These are phyloP conservation scores for Boletus patriciae DNA, from an alignment of 768 basidiomycete genomes.

Conservation along the genomic window DNA sequence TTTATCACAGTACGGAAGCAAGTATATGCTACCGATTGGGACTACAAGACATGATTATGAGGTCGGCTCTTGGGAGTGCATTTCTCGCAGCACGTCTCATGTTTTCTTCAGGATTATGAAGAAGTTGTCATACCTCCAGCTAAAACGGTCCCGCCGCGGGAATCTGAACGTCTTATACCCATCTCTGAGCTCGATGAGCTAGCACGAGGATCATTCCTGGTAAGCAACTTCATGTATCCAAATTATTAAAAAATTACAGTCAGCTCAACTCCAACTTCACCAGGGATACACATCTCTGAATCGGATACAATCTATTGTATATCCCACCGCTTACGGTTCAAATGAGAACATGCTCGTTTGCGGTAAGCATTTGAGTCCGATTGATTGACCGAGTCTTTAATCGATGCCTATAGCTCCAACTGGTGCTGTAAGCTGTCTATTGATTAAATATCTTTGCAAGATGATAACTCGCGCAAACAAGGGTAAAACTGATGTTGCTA, in stretches of 20 bases:
- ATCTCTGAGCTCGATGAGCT: conserved; percentile 75
- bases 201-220: conserved; percentile 81
- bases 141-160: conserved; percentile 68
- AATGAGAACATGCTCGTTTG: conserved; percentile 93
- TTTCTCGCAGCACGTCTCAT: conserved; percentile 7
- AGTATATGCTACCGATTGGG: conserved; percentile 80
- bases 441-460: neutral
- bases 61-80: conserved; percentile 40
- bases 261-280: neutral
- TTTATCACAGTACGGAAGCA: conserved; percentile 71
- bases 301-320: conserved; percentile 93
- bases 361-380: conserved; percentile 19
- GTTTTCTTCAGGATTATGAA: conserved; percentile 66
- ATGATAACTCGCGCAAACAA: conserved; percentile 31
- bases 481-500: conserved; percentile 99
- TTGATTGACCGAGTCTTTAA: neutral
- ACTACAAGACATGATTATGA: conserved; percentile 68
- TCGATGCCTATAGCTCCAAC: conserved; percentile 71
- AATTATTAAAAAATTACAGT: neutral
- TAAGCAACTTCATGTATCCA: conserved; percentile 34
- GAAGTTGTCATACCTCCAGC: conserved; percentile 91
- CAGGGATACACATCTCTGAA: conserved; percentile 88
- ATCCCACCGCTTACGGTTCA: conserved; percentile 87
- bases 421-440: conserved; percentile 72
- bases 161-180: conserved; percentile 66